Evolutionary conservation across 176 grass and related monocot species (phyloP), one percentile per base, ranked within the genome.

Genomic region (Canna indica): DNA sequence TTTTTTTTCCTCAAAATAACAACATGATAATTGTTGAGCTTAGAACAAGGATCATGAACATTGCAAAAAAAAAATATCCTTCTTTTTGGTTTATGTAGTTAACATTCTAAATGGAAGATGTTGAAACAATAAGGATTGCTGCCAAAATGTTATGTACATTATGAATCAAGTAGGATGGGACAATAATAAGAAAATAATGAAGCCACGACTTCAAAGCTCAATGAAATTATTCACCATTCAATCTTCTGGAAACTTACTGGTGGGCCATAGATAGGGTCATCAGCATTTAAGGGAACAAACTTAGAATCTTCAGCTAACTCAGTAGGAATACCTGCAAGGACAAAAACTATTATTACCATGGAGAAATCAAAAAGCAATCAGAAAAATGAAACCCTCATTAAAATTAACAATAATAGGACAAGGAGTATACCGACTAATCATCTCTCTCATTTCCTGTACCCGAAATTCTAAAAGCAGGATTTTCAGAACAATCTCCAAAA

Each of bases 231-330:
- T 38, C 32, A 65, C 32, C 7, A 36, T 0, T 63, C 14, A 6
- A 64, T 36, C 16, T 22, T 3, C 20, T 26, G 30, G 45, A 48
- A 47, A 80, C 93, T 87, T 85, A 97, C 93, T 73, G 88, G 86
- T 1, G 88, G 88, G 44, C 88, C 86, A 81, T 89, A 97, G 75
- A 83, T 83, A 53, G 88, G 82, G 62, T 97, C 93, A 1, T 97
- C 93, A 70, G 59, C 75, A 75, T 87, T 87, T 71, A 97, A 65
- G 38, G 88, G 86, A 63, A 92, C 86, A 62, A 97, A 97, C 64
- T 90, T 92, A 79, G 93, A 85, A 59, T 83, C 93, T 63, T 87
- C 88, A 69, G 77, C 73, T 38, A 90, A 72, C 69, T 97, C 86
- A 25, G 57, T 52, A 5, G 93, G 86, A 39, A 48, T 42, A 18